Percentiles rank a stretch among this genome's conserved stretches.
phyloP scores from a whole-genome alignment of 306 rosid species.

The Quercus wislizeni region DNA sequence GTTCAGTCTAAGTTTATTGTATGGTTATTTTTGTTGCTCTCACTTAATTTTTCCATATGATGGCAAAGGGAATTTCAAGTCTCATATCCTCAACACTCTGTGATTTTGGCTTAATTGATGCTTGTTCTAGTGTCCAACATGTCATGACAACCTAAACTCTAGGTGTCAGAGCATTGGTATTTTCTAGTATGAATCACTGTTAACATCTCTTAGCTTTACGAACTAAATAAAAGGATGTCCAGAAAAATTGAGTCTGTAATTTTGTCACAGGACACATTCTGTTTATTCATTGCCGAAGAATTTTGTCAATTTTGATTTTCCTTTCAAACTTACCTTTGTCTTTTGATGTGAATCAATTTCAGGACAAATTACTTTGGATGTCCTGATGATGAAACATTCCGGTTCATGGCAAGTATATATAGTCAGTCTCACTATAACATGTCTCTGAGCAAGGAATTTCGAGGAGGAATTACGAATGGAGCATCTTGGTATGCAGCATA shows the following conservation, averaged over 20 bases:
- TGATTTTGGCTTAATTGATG: not conserved
- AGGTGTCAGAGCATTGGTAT: not conserved
- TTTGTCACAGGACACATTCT: not conserved
- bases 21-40: not conserved
- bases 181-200: not conserved
- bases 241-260: not conserved
- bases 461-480: conserved; percentile 81
- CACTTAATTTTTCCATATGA: not conserved
- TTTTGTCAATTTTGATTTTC: conserved; percentile 1
- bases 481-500: conserved; percentile 65
- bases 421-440: conserved; percentile 87
- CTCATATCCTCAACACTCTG: not conserved
- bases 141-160: not conserved
- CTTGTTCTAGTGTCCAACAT: not conserved
- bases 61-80: not conserved
- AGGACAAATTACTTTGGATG: conserved; percentile 78
- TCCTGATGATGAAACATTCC: conserved; percentile 86
- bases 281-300: conserved; percentile 2
- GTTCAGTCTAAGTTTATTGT: not conserved
- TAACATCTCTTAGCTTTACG: not conserved
- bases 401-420: conserved; percentile 76
- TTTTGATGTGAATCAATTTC: conserved; percentile 38
- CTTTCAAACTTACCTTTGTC: conserved; percentile 11
- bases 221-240: not conserved
- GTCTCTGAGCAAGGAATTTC: conserved; percentile 84